These are phyloP conservation scores for Sicyos edulis DNA, from an alignment of 306 rosid genomes.

Conservation along the genomic window DNA sequence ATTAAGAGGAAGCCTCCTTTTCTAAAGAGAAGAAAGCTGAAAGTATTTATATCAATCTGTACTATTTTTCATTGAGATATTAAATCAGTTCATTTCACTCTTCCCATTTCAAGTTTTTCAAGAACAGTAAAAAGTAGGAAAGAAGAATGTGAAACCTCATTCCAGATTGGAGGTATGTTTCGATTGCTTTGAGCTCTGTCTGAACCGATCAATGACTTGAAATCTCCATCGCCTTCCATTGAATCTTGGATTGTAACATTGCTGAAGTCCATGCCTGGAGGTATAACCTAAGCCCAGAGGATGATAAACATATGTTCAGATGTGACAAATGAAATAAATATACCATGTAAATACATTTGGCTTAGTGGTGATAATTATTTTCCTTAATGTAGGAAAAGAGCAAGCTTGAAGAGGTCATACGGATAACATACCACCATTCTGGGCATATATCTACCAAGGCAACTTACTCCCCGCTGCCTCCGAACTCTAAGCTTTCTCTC, in stretches of 20 bases:
- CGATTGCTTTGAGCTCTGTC: conserved; percentile 55
- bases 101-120: conserved; percentile 1
- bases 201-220: conserved; percentile 55
- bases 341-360: too few relatives aligned
- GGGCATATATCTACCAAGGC: conserved; percentile 69
- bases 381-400: too few relatives aligned
- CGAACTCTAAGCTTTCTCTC: conserved; percentile 79
- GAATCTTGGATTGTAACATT: conserved; percentile 49
- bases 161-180: conserved; percentile 68
- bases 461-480: conserved; percentile 60
- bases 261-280: conserved; percentile 90
- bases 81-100: conserved; percentile 8
- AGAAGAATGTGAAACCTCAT: conserved; percentile 47
- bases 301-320: not conserved
- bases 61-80: not conserved
- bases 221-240: conserved; percentile 62
- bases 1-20: not conserved
- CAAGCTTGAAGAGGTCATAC: not conserved
- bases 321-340: not conserved
- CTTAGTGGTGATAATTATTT: too few relatives aligned
- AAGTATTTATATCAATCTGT: conserved; percentile 1
- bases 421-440: conserved; percentile 60
- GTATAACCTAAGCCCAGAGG: conserved; percentile 41
- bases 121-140: conserved; percentile 13
- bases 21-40: conserved; percentile 6